A percentile compares a stretch with the other conserved stretches of the same genome.
Conservation (phyloP, 108 stramenopile species). For the Aurantiochytrium sp. region DNA sequence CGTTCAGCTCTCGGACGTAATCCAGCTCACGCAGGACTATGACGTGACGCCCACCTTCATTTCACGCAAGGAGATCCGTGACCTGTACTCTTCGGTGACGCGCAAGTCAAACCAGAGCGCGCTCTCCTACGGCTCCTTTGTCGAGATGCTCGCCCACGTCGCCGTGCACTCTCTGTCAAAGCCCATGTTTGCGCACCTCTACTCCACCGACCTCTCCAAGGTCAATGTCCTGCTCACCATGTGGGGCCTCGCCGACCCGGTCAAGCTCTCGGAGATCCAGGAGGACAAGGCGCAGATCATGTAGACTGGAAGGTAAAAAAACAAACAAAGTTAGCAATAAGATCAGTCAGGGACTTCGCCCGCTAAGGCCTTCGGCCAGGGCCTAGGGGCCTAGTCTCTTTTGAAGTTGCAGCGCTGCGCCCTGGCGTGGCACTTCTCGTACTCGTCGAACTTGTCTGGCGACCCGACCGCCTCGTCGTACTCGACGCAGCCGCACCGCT, state of each 20-base stretch:
- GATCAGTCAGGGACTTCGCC: too few species aligned
- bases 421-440: not conserved
- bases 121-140: conserved; percentile 24
- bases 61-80: conserved; percentile 26
- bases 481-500: conserved; percentile 23
- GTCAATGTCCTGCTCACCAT: conserved; percentile 7
- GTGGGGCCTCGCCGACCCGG: conserved; percentile 28
- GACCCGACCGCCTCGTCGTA: not conserved
- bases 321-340: too few species aligned
- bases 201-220: conserved; percentile 18
- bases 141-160: not conserved
- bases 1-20: not conserved
- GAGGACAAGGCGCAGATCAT: not conserved
- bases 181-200: conserved; percentile 25
- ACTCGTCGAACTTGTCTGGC: not conserved
- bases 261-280: conserved; percentile 16
- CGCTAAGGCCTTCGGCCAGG: too few species aligned
- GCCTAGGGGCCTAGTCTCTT: too few species aligned
- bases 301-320: too few species aligned
- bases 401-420: not conserved
- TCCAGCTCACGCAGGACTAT: not conserved
- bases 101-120: not conserved
- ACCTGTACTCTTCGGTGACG: not conserved
- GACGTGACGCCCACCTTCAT: conserved; percentile 15
- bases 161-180: conserved; percentile 18